These are phyloP conservation scores for Cydonia oblonga DNA, from an alignment of 331 rosid species.

Conservation along the genomic window DNA sequence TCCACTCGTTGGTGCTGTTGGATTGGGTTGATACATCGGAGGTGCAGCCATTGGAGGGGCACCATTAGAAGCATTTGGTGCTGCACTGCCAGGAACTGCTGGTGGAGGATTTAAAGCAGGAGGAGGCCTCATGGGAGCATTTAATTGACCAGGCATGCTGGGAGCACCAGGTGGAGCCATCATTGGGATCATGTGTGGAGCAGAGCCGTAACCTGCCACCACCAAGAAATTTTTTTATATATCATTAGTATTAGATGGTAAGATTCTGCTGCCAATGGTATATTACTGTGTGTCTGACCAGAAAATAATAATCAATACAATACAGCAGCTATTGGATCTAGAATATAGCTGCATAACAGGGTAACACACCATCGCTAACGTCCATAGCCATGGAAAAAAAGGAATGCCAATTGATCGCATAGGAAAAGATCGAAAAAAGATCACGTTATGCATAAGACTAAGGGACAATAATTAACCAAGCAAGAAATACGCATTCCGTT, in stretches of 20 bases:
- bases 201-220: conserved; percentile 39
- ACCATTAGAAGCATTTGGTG: conserved; percentile 55
- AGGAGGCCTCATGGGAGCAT: conserved; percentile 45
- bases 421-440: neutral
- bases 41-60: conserved; percentile 43
- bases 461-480: neutral
- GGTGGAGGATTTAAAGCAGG: conserved; percentile 42
- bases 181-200: conserved; percentile 58
- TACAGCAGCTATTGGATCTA: neutral
- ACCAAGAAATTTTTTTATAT: neutral
- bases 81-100: conserved; percentile 45
- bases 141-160: conserved; percentile 48
- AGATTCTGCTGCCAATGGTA: neutral
- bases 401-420: neutral
- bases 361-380: neutral
- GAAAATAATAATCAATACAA: neutral
- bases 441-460: neutral
- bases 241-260: neutral
- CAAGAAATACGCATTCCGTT: neutral
- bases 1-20: conserved; percentile 43
- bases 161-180: conserved; percentile 82
- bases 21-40: conserved; percentile 59
- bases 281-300: neutral
- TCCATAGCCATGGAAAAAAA: neutral
- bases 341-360: neutral